Conservation (phyloP, 768 basidiomycete species). For the Hemileccinum rubropunctum region DNA sequence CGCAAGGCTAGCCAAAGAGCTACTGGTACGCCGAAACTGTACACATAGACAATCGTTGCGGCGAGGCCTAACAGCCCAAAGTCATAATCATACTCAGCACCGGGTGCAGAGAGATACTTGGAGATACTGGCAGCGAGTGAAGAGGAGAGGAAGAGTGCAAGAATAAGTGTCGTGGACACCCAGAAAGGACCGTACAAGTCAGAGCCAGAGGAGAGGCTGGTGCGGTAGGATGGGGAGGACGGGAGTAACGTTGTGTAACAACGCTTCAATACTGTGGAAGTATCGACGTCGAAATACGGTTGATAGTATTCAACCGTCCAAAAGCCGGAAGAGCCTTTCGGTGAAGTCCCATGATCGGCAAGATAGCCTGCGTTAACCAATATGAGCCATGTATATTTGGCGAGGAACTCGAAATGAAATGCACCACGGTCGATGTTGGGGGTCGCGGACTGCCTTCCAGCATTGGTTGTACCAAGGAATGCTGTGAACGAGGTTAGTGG, state of each 20-base stretch:
- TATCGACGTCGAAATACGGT: constrained; percentile 86
- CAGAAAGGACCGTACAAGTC: constrained; percentile 95
- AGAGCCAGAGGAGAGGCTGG: constrained; percentile 49
- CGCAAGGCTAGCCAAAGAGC: constrained; percentile 81
- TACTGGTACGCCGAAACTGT: constrained; percentile 80
- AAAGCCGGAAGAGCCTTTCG: constrained; percentile 53
- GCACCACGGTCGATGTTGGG: constrained; percentile 51
- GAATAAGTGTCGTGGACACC: constrained; percentile 94
- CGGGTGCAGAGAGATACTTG: constrained; percentile 72
- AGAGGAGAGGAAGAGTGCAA: constrained; percentile 90
- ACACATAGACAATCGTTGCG: constrained; percentile 80
- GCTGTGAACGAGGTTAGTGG: constrained; percentile 35
- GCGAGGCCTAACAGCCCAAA: constrained; percentile 84
- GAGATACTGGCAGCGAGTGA: constrained; percentile 87
- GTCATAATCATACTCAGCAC: constrained; percentile 68
- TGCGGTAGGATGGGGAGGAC: constrained; percentile 59
- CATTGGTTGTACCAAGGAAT: constrained; percentile 45
- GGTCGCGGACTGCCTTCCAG: constrained; percentile 23
- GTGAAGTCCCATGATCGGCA: constrained; percentile 45
- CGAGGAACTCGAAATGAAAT: constrained; percentile 10
- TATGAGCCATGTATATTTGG: neutral
- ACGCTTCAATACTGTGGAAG: constrained; percentile 67
- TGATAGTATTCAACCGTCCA: constrained; percentile 88
- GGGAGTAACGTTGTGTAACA: constrained; percentile 81
- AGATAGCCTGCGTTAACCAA: constrained; percentile 56